phyloP scores from a whole-genome alignment of 176 grass and related monocot genomes.

The Oryza officinalis region DNA sequence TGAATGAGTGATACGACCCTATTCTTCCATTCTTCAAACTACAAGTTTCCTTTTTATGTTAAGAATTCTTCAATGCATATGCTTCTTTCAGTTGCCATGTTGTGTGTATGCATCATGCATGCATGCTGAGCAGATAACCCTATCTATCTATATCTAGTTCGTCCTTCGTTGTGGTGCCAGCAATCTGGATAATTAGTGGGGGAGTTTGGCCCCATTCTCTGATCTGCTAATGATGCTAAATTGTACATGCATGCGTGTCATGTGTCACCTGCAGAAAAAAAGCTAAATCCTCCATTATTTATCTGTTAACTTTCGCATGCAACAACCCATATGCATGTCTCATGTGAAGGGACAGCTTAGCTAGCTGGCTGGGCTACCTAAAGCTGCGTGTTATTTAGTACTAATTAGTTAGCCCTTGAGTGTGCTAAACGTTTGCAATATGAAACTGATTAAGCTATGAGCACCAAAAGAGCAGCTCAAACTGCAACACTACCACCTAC shows the following conservation, averaged over 20 bases:
- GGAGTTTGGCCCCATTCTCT: background rate
- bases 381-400: background rate
- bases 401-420: background rate
- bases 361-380: conserved; percentile 7
- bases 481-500: background rate
- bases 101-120: background rate
- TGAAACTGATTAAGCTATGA: background rate
- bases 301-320: background rate
- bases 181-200: background rate
- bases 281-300: background rate
- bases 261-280: background rate
- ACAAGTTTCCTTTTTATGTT: too few species aligned
- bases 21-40: too few species aligned
- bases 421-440: conserved; percentile 38
- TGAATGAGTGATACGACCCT: too few species aligned
- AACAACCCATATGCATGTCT: conserved; percentile 22
- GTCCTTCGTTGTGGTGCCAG: background rate
- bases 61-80: background rate
- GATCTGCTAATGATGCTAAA: background rate
- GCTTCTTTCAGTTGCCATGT: background rate
- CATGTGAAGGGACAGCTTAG: conserved; percentile 36
- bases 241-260: background rate
- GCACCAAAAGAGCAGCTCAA: background rate
- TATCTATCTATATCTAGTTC: background rate
- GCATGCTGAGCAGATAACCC: background rate